A percentile compares a stretch with the other conserved stretches of the same genome.
Conservation (phyloP, 306 rosid genomes). For the Arachis hypogaea region DNA sequence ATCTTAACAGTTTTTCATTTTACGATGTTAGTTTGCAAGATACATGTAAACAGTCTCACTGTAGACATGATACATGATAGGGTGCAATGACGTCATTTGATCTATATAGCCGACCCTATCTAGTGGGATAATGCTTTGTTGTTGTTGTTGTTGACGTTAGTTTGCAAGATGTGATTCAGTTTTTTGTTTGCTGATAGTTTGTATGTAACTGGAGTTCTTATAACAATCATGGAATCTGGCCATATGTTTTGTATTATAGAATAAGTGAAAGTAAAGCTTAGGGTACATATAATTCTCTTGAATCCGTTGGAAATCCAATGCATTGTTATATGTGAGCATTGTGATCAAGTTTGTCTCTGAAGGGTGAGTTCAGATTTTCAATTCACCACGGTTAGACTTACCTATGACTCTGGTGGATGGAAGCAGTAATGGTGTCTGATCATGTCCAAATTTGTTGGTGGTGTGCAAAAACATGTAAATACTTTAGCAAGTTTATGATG, state of each 20-base stretch:
- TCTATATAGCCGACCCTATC: too few species aligned
- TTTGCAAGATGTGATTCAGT: constrained; percentile 2
- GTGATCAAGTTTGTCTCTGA: neutral
- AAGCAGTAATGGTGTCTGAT: constrained; percentile 12
- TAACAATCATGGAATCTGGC: neutral
- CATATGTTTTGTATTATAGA: constrained; percentile 14
- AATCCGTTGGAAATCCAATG: constrained; percentile 3
- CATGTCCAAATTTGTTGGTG: constrained; percentile 6
- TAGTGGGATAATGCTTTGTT: too few species aligned
- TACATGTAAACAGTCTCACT: too few species aligned
- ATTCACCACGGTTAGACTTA: constrained; percentile 13
- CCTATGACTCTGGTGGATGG: neutral
- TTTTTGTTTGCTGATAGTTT: neutral
- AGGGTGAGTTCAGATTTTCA: constrained; percentile 12
- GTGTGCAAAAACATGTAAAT: constrained; percentile 1
- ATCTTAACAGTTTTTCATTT: neutral
- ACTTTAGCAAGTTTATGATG: constrained; percentile 6
- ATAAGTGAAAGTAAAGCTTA: constrained; percentile 9
- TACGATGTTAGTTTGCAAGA: neutral
- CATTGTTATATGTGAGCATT: neutral
- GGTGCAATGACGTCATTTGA: too few species aligned
- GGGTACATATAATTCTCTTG: constrained; percentile 14
- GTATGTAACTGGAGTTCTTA: constrained; percentile 5
- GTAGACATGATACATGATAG: too few species aligned
- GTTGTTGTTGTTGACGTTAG: neutral